Evolutionary conservation across 2,329 filamentous ascomycete species (phyloP).

Genomic region (Rutstroemia sp.): DNA sequence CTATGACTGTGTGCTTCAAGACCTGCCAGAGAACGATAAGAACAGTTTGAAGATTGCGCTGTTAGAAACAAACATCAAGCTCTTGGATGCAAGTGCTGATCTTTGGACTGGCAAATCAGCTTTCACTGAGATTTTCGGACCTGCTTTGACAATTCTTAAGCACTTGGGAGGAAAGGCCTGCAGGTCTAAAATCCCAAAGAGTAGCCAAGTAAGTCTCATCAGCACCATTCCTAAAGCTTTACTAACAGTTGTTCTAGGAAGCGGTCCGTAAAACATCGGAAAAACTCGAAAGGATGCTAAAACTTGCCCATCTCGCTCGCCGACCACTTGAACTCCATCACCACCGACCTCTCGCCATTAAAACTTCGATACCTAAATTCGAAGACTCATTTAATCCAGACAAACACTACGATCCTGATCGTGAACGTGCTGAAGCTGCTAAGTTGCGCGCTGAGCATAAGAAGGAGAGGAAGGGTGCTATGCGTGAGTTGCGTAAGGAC

Average conservation of each 20-base stretch:
- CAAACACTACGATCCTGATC: constrained; percentile 95
- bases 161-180: constrained; percentile 51
- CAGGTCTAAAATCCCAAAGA: constrained; percentile 41
- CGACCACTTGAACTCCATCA: constrained; percentile 82
- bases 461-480: constrained; percentile 85
- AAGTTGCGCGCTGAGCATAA: constrained; percentile 54
- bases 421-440: constrained; percentile 75
- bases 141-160: constrained; percentile 49
- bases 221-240: neutral
- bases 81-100: constrained; percentile 62
- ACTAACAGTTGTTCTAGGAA: constrained; percentile 15
- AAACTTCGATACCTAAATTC: constrained; percentile 84
- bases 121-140: constrained; percentile 72
- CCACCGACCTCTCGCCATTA: constrained; percentile 82
- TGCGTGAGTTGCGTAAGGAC: constrained; percentile 92
- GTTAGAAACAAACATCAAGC: constrained; percentile 52
- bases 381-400: constrained; percentile 91
- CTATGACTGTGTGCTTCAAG: constrained; percentile 42
- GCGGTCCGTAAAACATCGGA: constrained; percentile 18
- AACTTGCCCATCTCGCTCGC: constrained; percentile 56
- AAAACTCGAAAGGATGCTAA: constrained; percentile 47
- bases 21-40: constrained; percentile 21
- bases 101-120: constrained; percentile 67
- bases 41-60: constrained; percentile 47
- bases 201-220: constrained; percentile 19